Base-by-base conservation (phyloP, 768 basidiomycete species). In the Mrakia blollopis region DNA sequence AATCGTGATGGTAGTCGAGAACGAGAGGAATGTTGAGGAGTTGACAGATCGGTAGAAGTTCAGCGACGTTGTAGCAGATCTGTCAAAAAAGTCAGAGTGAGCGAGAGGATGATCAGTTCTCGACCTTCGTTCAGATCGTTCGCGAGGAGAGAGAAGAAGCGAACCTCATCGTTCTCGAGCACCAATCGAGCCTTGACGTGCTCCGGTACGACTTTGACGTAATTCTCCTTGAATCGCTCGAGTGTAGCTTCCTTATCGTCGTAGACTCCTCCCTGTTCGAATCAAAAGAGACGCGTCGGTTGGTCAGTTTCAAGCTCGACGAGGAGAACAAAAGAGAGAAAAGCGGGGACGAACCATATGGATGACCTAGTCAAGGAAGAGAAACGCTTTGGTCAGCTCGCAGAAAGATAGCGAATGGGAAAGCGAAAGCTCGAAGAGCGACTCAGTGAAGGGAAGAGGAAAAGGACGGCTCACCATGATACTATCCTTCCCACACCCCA, bases 61-160 rank as follows among this genome's bases (percentile, higher is more conserved):
- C 95, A 78, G 92, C 92, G 0, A 91, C 91, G 72, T 89, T 92
- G 83, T 94, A 97, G 81, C 93, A 96, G 79, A 97, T 86, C 86
- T 87, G 57, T 80, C 87, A 88, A 69, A 13, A 62, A 23, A 73
- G 30, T 25, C 39, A 14, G 30, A 50, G n/a, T n/a, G 72, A 35
- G 13, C 13, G 25, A 16, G 57, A 32, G 47, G 57, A 16, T 5
- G 47, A 50, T 50, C 47, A 50, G 47, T 18, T 50, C 18, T 50
- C 47, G 47, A 50, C 2, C 2, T 50, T 14, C 47, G 47, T 18
- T 4, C 18, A 44, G 44, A 60, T n/a, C 4, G 37, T 44, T 23
- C 9, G 28, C 8, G 50, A 32, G 50, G 23, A 69, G 28, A 41
- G 44, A 1, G 44, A 47, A 60, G 50, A 37, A 70, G 81, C 85